A percentile compares a stretch with the other conserved stretches of the same genome.
Conservation (phyloP, 2,329 filamentous ascomycete genomes). For the Colletotrichum eleusines region DNA sequence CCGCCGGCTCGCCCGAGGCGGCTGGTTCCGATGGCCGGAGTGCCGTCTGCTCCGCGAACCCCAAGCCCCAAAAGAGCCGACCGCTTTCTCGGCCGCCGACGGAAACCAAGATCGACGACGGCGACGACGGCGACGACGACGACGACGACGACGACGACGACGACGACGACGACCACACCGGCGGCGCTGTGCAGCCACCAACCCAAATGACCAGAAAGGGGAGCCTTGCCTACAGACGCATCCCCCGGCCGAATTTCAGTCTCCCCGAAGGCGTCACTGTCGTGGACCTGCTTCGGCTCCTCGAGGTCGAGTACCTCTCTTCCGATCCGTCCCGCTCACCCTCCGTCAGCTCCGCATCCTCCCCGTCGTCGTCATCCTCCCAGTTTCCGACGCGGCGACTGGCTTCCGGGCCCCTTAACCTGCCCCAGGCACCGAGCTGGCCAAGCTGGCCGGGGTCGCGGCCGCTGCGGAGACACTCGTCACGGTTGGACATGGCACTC, state of each 20-base stretch:
- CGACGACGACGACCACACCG: no score
- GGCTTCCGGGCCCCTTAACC: not conserved
- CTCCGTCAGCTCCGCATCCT: slow-evolving; percentile 7
- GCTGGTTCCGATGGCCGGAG: not conserved
- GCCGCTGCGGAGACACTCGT: slow-evolving; percentile 24
- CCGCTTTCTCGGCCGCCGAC: not conserved
- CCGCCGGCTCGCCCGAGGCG: not conserved
- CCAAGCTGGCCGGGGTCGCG: slow-evolving; percentile 14
- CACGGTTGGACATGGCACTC: slow-evolving; percentile 31
- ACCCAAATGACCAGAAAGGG: not conserved
- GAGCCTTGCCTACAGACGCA: slow-evolving; percentile 29
- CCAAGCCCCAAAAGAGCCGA: not conserved
- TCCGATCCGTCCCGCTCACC: not conserved
- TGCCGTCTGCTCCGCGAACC: not conserved
- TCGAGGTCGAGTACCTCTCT: slow-evolving; percentile 33
- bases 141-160: no score
- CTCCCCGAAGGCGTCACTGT: slow-evolving; percentile 30
- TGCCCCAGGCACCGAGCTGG: slow-evolving; percentile 6
- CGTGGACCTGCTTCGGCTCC: slow-evolving; percentile 34
- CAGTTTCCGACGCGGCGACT: not conserved
- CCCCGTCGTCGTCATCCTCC: slow-evolving; percentile 6
- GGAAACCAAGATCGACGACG: not conserved
- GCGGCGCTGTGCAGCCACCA: not conserved
- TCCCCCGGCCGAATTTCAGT: slow-evolving; percentile 32
- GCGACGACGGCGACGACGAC: no score